phyloP scores from a whole-genome alignment of 2,329 filamentous ascomycete species.

The Dactylellina drechsleri region DNA sequence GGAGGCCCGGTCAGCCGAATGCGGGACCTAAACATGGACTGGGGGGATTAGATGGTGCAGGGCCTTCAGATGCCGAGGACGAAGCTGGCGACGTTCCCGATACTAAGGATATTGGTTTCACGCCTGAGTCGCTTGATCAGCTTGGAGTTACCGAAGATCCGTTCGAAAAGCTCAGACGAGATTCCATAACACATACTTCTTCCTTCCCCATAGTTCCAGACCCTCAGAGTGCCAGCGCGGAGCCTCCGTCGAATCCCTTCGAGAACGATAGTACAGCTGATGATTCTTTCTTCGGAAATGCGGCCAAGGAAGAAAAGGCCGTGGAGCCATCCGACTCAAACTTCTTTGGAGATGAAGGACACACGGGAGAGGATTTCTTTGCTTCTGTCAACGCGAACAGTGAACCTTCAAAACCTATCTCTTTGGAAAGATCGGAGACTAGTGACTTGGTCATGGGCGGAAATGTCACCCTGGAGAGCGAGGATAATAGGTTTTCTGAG shows the following conservation, averaged over 20 bases:
- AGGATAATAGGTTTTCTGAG: slow-evolving; percentile 37
- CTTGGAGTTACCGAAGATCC: slow-evolving; percentile 24
- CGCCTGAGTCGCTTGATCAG: slow-evolving; percentile 24
- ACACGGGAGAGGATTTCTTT: slow-evolving; percentile 39
- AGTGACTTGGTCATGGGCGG: slow-evolving; percentile 43
- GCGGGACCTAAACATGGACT: background rate
- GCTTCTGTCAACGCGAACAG: slow-evolving; percentile 20
- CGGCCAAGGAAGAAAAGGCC: slow-evolving; percentile 10
- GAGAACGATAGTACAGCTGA: slow-evolving; percentile 32
- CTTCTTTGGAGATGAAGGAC: slow-evolving; percentile 45
- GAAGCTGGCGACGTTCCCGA: slow-evolving; percentile 27
- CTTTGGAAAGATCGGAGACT: slow-evolving; percentile 38
- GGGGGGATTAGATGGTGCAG: slow-evolving; percentile 6
- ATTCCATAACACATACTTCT: slow-evolving; percentile 40
- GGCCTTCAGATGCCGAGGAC: background rate
- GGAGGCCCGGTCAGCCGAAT: slow-evolving; percentile 11
- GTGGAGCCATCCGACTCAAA: slow-evolving; percentile 47
- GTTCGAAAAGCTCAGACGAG: slow-evolving; percentile 29
- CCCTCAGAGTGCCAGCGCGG: slow-evolving; percentile 12
- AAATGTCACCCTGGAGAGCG: slow-evolving; percentile 7
- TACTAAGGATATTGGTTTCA: slow-evolving; percentile 50
- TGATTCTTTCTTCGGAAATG: slow-evolving; percentile 38
- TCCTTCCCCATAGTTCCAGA: slow-evolving; percentile 44
- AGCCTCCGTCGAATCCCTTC: slow-evolving; percentile 32
- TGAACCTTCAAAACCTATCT: background rate